phyloP scores from a whole-genome alignment of 2,329 filamentous ascomycete species.

The Phoma sp. region DNA sequence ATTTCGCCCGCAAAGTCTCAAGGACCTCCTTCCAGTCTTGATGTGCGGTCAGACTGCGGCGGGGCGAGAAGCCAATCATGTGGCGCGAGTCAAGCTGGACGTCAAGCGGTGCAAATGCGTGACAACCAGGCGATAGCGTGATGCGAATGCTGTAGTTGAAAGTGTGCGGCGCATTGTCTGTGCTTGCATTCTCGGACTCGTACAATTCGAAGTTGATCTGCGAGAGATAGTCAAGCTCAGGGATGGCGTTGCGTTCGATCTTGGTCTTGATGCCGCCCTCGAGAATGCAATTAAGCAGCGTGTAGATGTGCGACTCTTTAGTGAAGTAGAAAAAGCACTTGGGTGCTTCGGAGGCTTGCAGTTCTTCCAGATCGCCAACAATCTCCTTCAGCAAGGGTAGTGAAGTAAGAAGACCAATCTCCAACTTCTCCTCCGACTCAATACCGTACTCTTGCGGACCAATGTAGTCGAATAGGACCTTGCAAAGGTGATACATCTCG shows the following conservation, averaged over 20 bases:
- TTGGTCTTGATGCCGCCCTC: slow-evolving; percentile 97
- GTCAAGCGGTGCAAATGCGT: slow-evolving; percentile 94
- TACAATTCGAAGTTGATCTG: slow-evolving; percentile 99
- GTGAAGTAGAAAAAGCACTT: slow-evolving; percentile 99
- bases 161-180: slow-evolving; percentile 66
- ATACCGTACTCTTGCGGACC: slow-evolving; percentile 99
- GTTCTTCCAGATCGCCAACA: slow-evolving; percentile 93
- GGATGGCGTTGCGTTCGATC: slow-evolving; percentile 92
- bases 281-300: slow-evolving; percentile 94
- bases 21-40: slow-evolving; percentile 97
- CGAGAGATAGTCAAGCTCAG: slow-evolving; percentile 94
- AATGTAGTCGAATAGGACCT: slow-evolving; percentile 97
- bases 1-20: slow-evolving; percentile 91
- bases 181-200: slow-evolving; percentile 78
- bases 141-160: slow-evolving; percentile 97
- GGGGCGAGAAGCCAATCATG: slow-evolving; percentile 92
- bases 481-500: slow-evolving; percentile 90
- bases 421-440: slow-evolving; percentile 93
- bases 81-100: slow-evolving; percentile 96
- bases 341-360: slow-evolving; percentile 91
- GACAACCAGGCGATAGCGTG: slow-evolving; percentile 92
- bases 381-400: slow-evolving; percentile 94
- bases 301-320: slow-evolving; percentile 99
- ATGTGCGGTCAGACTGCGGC: slow-evolving; percentile 87
- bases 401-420: slow-evolving; percentile 93